Evolutionary conservation across 2,329 filamentous ascomycete species (phyloP).

Genomic region (Scytalidium lignicola): DNA sequence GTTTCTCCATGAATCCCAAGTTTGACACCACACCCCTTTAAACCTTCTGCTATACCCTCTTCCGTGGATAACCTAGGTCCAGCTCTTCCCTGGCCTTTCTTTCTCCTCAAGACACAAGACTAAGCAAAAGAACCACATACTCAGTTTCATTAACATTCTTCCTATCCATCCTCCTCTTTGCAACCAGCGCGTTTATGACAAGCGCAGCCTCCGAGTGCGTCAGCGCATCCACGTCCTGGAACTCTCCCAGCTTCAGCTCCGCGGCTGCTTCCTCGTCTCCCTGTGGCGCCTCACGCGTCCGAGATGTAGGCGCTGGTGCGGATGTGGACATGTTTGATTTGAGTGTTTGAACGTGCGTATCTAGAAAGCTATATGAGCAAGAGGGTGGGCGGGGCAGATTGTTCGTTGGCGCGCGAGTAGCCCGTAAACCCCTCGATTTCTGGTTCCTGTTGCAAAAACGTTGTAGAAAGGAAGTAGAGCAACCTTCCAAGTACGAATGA

Average conservation of each 20-base stretch:
- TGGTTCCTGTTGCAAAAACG: too few relatives aligned
- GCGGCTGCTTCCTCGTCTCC: constrained; percentile 85
- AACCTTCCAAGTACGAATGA: too few relatives aligned
- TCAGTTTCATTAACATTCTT: constrained; percentile 82
- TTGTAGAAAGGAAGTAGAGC: too few relatives aligned
- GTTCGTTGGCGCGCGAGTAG: too few relatives aligned
- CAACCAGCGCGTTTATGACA: constrained; percentile 83
- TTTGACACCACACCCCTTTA: background rate
- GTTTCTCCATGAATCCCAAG: background rate
- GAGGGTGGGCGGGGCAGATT: too few relatives aligned
- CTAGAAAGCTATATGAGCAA: too few relatives aligned
- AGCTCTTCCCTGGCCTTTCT: background rate
- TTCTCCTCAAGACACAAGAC: constrained; percentile 4
- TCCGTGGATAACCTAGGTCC: background rate
- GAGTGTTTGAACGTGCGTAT: too few relatives aligned
- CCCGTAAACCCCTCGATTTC: too few relatives aligned
- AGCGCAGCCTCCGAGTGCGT: constrained; percentile 89
- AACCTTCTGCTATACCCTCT: background rate
- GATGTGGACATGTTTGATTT: constrained; percentile 10
- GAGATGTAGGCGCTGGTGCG: constrained; percentile 40
- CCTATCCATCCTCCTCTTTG: constrained; percentile 71
- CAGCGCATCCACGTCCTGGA: constrained; percentile 84
- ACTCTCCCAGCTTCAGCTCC: constrained; percentile 84
- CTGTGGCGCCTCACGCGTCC: constrained; percentile 61
- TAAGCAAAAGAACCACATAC: constrained; percentile 57